phyloP scores from a whole-genome alignment of 495 filamentous ascomycete species.

The Achaetomiella virescens region DNA sequence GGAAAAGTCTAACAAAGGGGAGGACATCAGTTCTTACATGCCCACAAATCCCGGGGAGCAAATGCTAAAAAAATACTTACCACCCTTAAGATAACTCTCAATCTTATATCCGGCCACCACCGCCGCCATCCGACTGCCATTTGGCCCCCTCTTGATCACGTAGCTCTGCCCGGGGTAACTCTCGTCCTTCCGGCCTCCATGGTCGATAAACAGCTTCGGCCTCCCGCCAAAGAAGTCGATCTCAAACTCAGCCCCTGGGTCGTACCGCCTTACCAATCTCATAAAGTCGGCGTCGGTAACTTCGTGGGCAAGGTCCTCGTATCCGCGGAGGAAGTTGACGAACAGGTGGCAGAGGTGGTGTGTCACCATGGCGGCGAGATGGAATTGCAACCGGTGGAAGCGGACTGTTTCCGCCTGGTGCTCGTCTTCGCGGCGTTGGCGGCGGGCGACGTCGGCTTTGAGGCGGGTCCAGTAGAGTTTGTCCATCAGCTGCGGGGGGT shows the following conservation, averaged over 20 bases:
- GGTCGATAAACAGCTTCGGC: slow-evolving; percentile 19
- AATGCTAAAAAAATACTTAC: slow-evolving; percentile 3
- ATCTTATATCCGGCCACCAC: slow-evolving; percentile 12
- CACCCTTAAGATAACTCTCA: slow-evolving; percentile 20
- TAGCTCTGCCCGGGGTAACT: slow-evolving; percentile 14
- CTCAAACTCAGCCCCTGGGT: slow-evolving; percentile 21
- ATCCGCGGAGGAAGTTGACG: slow-evolving; percentile 13
- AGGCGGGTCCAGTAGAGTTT: slow-evolving; percentile 20
- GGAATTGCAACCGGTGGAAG: slow-evolving; percentile 20
- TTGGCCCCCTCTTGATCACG: slow-evolving; percentile 12
- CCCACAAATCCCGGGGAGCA: background rate
- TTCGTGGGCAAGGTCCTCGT: background rate
- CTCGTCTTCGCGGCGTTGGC: slow-evolving; percentile 9
- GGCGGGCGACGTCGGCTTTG: slow-evolving; percentile 15
- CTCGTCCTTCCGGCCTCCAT: slow-evolving; percentile 2
- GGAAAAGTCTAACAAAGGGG: slow-evolving; percentile 13
- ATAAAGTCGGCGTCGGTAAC: slow-evolving; percentile 17
- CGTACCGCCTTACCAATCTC: slow-evolving; percentile 16
- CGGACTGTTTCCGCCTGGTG: background rate
- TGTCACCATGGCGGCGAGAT: slow-evolving; percentile 17
- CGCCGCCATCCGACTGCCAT: slow-evolving; percentile 13
- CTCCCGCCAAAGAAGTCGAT: slow-evolving; percentile 21
- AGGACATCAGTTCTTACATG: no score
- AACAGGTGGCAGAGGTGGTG: slow-evolving; percentile 24
- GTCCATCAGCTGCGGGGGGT: slow-evolving; percentile 9